Percentiles rank a stretch among this genome's conserved stretches.
phyloP scores from a whole-genome alignment of 2,329 filamentous ascomycete species.

The Colletotrichum sp. region DNA sequence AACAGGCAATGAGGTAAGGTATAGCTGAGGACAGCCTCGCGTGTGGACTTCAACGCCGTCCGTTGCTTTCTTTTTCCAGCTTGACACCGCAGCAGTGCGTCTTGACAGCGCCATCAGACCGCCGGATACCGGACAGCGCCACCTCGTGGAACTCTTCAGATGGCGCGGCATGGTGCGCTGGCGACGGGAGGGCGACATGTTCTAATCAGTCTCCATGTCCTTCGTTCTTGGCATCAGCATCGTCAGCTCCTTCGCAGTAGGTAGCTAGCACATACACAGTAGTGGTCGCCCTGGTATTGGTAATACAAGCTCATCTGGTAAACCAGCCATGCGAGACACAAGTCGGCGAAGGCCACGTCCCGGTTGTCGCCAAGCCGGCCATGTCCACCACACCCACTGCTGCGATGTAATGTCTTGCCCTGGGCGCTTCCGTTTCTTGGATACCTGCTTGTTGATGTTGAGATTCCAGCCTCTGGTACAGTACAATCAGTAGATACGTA shows the following conservation, averaged over 20 bases:
- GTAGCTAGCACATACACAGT: background rate
- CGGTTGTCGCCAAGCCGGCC: background rate
- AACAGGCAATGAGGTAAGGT: too few species aligned
- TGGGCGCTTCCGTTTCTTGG: background rate
- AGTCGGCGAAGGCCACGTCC: background rate
- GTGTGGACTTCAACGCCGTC: background rate
- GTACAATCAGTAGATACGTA: background rate
- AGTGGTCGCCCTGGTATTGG: background rate
- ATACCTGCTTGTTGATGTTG: background rate
- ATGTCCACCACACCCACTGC: background rate
- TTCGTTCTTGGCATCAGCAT: background rate
- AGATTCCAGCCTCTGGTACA: background rate
- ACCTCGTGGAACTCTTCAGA: background rate
- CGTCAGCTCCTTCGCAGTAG: background rate
- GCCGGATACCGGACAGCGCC: background rate
- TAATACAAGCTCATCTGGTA: background rate
- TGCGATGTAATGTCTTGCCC: background rate
- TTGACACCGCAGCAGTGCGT: background rate
- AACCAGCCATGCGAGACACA: background rate
- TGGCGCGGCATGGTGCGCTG: background rate
- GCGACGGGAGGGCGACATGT: background rate
- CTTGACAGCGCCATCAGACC: background rate
- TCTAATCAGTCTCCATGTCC: background rate
- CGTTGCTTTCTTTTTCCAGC: background rate
- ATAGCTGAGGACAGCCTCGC: background rate